Evolutionary conservation across 352 stramenopile genomes (phyloP), one percentile per base, ranked within the genome.

Genomic region (Peronospora belbahrii): DNA sequence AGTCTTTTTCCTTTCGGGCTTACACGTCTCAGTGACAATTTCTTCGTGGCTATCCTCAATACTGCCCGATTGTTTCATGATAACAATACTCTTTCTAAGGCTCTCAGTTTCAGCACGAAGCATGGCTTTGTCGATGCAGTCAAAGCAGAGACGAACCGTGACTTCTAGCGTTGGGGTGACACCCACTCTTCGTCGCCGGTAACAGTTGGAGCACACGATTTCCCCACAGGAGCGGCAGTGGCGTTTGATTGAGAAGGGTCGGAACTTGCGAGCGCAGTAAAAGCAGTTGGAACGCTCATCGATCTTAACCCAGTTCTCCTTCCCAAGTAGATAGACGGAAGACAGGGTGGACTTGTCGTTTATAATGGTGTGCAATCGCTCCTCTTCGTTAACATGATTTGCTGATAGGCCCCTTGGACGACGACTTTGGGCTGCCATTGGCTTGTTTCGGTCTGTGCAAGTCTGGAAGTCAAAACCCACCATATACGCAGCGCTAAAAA

Each of bases 171-270:
- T 56, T 4, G 51, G 25, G 0, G 54, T 61, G 5, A 74, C 61
- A 14, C 64, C 59, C 4, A 92, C 77, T 15, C 66, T 63, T 27
- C 77, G 68, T 30, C 77, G 68, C 6, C 65, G 57, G 32, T 84
- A 87, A 62, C 83, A 94, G 10, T 57, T 66, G 42, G 65, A 77
- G 49, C 83, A 94, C 11, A 92, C 70, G 17, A 94, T 63, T 20
- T 90, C 79, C 8, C 80, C 82, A 25, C 83, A 94, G 0, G 60
- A 75, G 24, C 79, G 80, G 39, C 83, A 94, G 50, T 94, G 78
- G 37, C 87, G 76, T 49, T 85, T 83, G 25, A 85, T 60, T 19
- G 66, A 69, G 34, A 94, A 88, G 0, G 78, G 68, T 1, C 67
- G 74, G 44, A 94, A 93, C 57, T 74, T 86, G 37, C 65, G 62